Evolutionary conservation across 2,329 filamentous ascomycete genomes (phyloP), one percentile per base, ranked within the genome.

Genomic region (Pseudogymnoascus sp.): DNA sequence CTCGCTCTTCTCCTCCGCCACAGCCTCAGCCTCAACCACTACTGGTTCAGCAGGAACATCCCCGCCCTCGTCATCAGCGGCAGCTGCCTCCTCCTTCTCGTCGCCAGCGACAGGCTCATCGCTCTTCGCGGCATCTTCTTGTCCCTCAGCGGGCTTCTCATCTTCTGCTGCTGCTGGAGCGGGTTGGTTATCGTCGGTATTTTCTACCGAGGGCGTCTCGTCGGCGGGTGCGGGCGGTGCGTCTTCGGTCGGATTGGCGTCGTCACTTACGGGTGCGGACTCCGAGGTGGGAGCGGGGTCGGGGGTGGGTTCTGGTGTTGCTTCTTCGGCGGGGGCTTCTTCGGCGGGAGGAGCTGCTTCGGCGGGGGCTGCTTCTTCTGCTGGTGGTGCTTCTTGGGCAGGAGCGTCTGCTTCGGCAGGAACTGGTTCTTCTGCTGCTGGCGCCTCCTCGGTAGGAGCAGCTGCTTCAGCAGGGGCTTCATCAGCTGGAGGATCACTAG

Each of bases 1-100:
- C 11, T 62, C 64, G 31, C 67, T 67, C 21, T 62, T 40, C 8
- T 60, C 62, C 8, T 36, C 39, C 59, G 68, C 66, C 29, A 66
- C 61, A 37, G 36, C 31, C 23, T 62, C 11, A 11, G 65, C 11
- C n/a, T 47, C 42, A 60, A 68, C 70, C 18, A 5, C 29, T 34
- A 60, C 54, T 6, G 42, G 1, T 47, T 40, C 60, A 37, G 60
- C 60, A 26, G 60, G 36, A 16, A 29, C 18, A 36, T 63, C 4
- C 10, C 47, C 39, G 2, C 64, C 42, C 5, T 63, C 14, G 23
- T 59, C 10, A 18, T 63, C 21, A 57, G 61, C 45, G 26, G 11
- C 34, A 42, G 59, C 36, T 68, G 63, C 62, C 23, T 66, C 16
- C 8, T 69, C 6, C 63, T 65, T 39, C 45, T 5, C 12, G 16